Percentiles rank a stretch among this genome's conserved stretches.
phyloP scores from a whole-genome alignment of 768 basidiomycete species.

The Mycena leptocephala region DNA sequence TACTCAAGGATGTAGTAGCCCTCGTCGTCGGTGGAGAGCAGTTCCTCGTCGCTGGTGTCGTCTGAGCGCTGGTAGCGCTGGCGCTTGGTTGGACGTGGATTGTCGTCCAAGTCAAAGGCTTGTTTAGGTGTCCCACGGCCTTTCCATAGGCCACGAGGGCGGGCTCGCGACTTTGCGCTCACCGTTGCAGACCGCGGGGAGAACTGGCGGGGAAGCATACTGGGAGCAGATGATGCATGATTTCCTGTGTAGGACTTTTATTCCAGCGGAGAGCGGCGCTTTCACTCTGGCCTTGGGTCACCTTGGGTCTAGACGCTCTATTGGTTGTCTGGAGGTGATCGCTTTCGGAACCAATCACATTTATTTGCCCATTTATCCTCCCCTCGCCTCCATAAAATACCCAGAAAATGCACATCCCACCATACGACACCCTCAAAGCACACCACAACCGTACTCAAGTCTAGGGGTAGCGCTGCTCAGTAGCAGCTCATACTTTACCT shows the following conservation, averaged over 20 bases:
- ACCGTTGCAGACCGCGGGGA: neutral
- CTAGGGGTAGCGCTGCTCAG: neutral
- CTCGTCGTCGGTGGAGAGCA: conserved; percentile 14
- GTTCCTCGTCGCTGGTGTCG: conserved; percentile 23
- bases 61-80: conserved; percentile 27
- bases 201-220: conserved; percentile 12
- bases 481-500: neutral
- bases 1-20: conserved; percentile 28
- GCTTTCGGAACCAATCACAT: neutral
- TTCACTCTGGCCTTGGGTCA: conserved; percentile 25
- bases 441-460: neutral
- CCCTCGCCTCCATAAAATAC: neutral
- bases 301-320: conserved; percentile 18
- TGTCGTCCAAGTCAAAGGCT: conserved; percentile 12
- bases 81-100: conserved; percentile 24
- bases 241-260: conserved; percentile 11
- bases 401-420: neutral
- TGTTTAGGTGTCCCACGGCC: conserved; percentile 32
- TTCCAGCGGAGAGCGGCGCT: neutral
- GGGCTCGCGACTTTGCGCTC: neutral
- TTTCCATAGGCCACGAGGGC: conserved; percentile 32
- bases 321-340: neutral
- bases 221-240: conserved; percentile 1
- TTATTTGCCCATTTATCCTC: neutral
- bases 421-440: neutral